Evolutionary conservation across 352 stramenopile species (phyloP).

Genomic region (Phytopythium vexans): DNA sequence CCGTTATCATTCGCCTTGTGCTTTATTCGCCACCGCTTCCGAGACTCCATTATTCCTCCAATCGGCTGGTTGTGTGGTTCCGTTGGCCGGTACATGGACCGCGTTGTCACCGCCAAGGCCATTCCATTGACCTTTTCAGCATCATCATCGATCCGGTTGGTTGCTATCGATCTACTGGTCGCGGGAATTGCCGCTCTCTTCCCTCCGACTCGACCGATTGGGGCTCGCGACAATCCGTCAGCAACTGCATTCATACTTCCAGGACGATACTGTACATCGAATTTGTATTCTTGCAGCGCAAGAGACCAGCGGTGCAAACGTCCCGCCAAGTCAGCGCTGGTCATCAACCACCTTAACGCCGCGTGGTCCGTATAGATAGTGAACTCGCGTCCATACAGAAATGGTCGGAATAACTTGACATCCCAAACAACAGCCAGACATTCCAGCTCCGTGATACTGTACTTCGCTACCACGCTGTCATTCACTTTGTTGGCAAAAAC

Average conservation of each 20-base stretch:
- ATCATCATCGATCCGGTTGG: too few species aligned
- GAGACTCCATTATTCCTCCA: too few species aligned
- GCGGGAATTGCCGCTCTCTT: too few species aligned
- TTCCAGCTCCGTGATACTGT: constrained; percentile 21
- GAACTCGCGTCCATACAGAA: constrained; percentile 16
- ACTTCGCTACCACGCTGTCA: constrained; percentile 11
- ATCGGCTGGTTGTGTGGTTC: too few species aligned
- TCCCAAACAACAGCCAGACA: constrained; percentile 22
- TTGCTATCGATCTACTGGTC: too few species aligned
- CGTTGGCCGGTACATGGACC: too few species aligned
- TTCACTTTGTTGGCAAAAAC: constrained; percentile 22
- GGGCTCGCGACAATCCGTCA: constrained; percentile 16
- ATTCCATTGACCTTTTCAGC: too few species aligned
- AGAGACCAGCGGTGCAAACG: constrained; percentile 15
- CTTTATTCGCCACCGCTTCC: too few species aligned
- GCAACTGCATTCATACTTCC: constrained; percentile 10
- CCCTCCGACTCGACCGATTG: too few species aligned
- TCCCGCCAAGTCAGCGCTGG: constrained; percentile 3
- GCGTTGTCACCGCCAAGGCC: too few species aligned
- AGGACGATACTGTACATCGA: constrained; percentile 12
- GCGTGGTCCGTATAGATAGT: constrained; percentile 20
- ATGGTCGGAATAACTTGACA: constrained; percentile 19
- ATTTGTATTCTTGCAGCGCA: constrained; percentile 18
- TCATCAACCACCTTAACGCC: constrained; percentile 19
- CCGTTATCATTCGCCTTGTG: too few species aligned